phyloP scores from a whole-genome alignment of 768 basidiomycete species.

The Calocybe cyanea region DNA sequence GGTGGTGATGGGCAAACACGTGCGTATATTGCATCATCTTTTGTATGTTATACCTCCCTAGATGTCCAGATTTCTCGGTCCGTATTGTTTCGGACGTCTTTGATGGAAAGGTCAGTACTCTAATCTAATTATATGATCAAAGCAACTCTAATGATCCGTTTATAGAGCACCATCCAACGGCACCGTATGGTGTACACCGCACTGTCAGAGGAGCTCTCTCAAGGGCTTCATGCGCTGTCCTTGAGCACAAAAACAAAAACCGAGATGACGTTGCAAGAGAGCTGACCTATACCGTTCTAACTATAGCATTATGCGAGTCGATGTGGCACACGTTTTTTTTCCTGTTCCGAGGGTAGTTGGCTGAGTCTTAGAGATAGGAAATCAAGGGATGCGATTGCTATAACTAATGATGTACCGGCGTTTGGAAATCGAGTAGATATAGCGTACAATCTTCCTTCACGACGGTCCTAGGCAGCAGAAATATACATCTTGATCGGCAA shows the following conservation, averaged over 20 bases:
- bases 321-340: too few relatives aligned
- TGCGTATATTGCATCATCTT: conserved; percentile 36
- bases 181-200: conserved; percentile 77
- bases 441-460: conserved; percentile 5
- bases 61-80: conserved; percentile 65
- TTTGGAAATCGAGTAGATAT: not conserved
- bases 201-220: conserved; percentile 64
- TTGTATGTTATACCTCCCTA: conserved; percentile 10
- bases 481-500: conserved; percentile 5
- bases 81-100: conserved; percentile 71
- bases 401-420: not conserved
- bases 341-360: too few relatives aligned
- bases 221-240: conserved; percentile 75
- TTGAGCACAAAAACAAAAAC: conserved; percentile 68
- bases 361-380: not conserved
- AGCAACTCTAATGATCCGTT: not conserved
- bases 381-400: conserved; percentile 7
- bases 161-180: conserved; percentile 70
- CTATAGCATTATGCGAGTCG: not conserved
- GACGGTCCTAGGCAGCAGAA: conserved; percentile 7
- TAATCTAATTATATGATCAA: conserved; percentile 1
- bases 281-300: not conserved
- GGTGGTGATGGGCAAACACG: conserved; percentile 77
- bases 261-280: conserved; percentile 28
- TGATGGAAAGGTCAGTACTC: conserved; percentile 40